phyloP scores from a whole-genome alignment of 73 alveolate genomes.

The Paramecium bursaria region DNA sequence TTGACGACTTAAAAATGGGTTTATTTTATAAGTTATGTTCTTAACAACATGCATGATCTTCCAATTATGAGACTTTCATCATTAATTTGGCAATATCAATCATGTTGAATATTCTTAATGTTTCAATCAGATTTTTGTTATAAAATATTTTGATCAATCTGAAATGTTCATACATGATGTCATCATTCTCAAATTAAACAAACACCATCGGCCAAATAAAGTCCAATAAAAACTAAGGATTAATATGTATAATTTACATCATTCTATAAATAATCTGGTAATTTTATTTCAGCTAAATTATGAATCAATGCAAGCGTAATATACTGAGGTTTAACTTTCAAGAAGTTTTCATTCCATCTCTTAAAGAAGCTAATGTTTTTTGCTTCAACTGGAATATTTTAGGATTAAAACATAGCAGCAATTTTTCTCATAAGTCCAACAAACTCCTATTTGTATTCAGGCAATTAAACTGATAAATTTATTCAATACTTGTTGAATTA shows the following conservation, averaged over 20 bases:
- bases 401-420: too few species aligned
- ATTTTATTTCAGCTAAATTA: background rate
- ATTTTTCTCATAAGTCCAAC: background rate
- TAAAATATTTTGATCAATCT: background rate
- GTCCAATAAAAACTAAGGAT: background rate
- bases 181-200: constrained; percentile 1
- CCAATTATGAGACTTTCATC: constrained; percentile 42
- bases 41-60: constrained; percentile 31
- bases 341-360: constrained; percentile 23
- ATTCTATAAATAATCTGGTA: constrained; percentile 5
- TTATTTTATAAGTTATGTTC: background rate
- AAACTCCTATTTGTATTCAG: background rate
- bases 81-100: constrained; percentile 15
- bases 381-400: background rate
- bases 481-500: background rate
- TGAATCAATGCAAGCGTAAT: background rate
- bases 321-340: too few species aligned
- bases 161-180: constrained; percentile 22
- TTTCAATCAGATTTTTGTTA: background rate
- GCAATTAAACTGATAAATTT: background rate
- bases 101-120: background rate
- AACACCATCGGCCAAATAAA: background rate
- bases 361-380: constrained; percentile 5
- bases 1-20: background rate
- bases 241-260: background rate